phyloP scores from a whole-genome alignment of 441 rosid genomes.

The Populus hybrid region DNA sequence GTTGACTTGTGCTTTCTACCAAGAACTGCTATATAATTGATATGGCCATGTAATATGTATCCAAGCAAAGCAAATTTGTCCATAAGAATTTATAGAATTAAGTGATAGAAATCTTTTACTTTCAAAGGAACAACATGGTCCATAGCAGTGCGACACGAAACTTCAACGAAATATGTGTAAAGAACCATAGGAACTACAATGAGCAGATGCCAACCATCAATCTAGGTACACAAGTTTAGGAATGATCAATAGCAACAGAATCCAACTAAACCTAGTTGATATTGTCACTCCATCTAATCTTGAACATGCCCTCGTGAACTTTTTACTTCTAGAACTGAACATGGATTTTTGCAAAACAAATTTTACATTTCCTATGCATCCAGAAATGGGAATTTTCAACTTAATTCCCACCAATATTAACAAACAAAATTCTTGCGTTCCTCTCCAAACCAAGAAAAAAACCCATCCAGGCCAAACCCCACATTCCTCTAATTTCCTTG shows the following conservation, averaged over 20 bases:
- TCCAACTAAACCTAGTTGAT: neutral
- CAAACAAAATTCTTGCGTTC: neutral
- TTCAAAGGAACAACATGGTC: neutral
- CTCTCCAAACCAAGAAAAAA: neutral
- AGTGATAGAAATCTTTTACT: neutral
- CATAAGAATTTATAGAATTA: neutral
- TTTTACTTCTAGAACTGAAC: neutral
- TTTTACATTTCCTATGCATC: neutral
- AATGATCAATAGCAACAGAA: neutral
- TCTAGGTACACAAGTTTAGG: neutral
- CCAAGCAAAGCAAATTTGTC: neutral
- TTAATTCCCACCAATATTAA: neutral
- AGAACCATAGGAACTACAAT: neutral
- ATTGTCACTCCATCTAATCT: neutral
- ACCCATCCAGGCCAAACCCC: neutral
- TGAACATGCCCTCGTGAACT: neutral
- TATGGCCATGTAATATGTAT: neutral
- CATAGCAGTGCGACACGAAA: neutral
- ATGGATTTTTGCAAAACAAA: neutral
- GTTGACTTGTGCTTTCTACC: neutral
- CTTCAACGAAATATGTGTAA: too few species aligned
- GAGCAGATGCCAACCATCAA: neutral
- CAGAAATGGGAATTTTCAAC: neutral
- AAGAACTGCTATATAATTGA: neutral
- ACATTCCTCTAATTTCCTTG: neutral